phyloP scores from a whole-genome alignment of 371 early-diverging fungal species.

The Apophysomyces variabilis region DNA sequence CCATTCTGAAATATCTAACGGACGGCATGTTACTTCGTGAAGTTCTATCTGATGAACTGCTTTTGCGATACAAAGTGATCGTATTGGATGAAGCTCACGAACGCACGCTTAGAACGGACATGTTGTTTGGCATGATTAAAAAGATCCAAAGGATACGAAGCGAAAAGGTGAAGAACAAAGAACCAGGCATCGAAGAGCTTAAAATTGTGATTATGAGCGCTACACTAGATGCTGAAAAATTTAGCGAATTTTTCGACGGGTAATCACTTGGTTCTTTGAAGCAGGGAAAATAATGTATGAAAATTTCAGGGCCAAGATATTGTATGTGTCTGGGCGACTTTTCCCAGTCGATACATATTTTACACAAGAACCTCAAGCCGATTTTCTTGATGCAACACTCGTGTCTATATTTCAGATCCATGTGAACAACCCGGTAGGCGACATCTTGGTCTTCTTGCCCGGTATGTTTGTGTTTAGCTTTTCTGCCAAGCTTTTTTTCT shows the following conservation, averaged over 20 bases:
- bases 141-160: slow-evolving; percentile 74
- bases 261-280: slow-evolving; percentile 19
- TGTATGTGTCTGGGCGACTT: slow-evolving; percentile 84
- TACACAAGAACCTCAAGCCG: slow-evolving; percentile 77
- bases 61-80: slow-evolving; percentile 84
- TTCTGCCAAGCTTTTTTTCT: neutral
- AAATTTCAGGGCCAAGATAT: slow-evolving; percentile 68
- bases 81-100: slow-evolving; percentile 99
- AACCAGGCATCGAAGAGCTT: slow-evolving; percentile 59
- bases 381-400: slow-evolving; percentile 91
- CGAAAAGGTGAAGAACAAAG: slow-evolving; percentile 45
- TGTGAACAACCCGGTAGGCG: slow-evolving; percentile 82
- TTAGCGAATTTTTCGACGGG: slow-evolving; percentile 87
- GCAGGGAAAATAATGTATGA: slow-evolving; percentile 5
- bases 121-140: slow-evolving; percentile 95
- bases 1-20: slow-evolving; percentile 95
- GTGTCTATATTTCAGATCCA: slow-evolving; percentile 91
- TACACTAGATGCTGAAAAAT: slow-evolving; percentile 92
- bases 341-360: slow-evolving; percentile 88
- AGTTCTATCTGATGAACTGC: slow-evolving; percentile 80
- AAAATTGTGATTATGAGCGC: slow-evolving; percentile 98
- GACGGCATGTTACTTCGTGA: slow-evolving; percentile 99
- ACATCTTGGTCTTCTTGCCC: slow-evolving; percentile 92
- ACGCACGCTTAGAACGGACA: slow-evolving; percentile 95
- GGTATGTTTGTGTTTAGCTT: slow-evolving; percentile 51